Evolutionary conservation across 805 yeast genomes (phyloP).

Genomic region (Candida ovalis): DNA sequence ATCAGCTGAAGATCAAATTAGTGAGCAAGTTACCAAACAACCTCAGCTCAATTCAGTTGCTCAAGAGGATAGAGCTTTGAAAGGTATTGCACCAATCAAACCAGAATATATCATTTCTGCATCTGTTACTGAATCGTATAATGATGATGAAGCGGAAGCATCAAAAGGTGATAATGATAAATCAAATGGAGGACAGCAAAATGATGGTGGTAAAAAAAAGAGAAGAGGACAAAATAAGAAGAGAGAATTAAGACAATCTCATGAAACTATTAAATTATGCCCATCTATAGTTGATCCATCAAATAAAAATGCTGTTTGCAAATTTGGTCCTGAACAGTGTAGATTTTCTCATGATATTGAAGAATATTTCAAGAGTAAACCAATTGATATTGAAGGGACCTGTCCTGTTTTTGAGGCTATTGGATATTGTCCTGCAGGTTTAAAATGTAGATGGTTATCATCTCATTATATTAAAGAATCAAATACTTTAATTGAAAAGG

Average conservation of each 20-base stretch:
- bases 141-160: slow-evolving; percentile 48
- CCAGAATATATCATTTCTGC: slow-evolving; percentile 53
- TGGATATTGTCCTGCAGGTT: slow-evolving; percentile 90
- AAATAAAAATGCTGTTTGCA: slow-evolving; percentile 40
- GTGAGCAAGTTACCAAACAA: slow-evolving; percentile 1
- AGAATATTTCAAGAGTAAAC: slow-evolving; percentile 61
- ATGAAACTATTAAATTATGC: slow-evolving; percentile 65
- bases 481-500: slow-evolving; percentile 42
- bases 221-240: slow-evolving; percentile 40
- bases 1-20: slow-evolving; percentile 8
- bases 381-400: slow-evolving; percentile 63
- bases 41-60: slow-evolving; percentile 2
- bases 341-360: slow-evolving; percentile 72
- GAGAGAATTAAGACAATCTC: slow-evolving; percentile 67
- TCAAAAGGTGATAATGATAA: slow-evolving; percentile 43
- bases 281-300: slow-evolving; percentile 56
- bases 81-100: slow-evolving; percentile 77
- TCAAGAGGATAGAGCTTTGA: slow-evolving; percentile 25
- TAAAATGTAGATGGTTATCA: slow-evolving; percentile 86
- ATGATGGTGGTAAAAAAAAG: slow-evolving; percentile 22
- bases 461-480: slow-evolving; percentile 58
- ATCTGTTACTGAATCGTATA: slow-evolving; percentile 19
- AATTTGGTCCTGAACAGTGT: slow-evolving; percentile 69
- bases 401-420: slow-evolving; percentile 83
- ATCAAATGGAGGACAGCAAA: slow-evolving; percentile 34